Percentiles rank a stretch among this genome's conserved stretches.
Evolutionary conservation across 2,329 filamentous ascomycete genomes (phyloP).

Genomic region (Colletotrichum endophyticum): DNA sequence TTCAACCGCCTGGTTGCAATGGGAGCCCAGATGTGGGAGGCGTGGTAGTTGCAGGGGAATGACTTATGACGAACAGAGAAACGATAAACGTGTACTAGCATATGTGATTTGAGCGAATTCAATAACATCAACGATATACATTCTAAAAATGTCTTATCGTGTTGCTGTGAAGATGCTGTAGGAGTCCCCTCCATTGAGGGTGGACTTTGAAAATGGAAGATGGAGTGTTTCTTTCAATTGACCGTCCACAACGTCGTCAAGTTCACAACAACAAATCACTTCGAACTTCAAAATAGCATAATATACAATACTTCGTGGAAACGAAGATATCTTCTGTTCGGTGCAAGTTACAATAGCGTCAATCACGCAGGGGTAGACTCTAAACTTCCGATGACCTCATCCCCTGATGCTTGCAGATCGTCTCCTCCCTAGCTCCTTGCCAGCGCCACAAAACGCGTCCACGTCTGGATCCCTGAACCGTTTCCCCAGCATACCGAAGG

Average conservation of each 20-base stretch:
- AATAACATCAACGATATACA: fast-evolving
- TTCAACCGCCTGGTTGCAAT: constrained; percentile 82
- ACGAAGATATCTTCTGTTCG: neutral
- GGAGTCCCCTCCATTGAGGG: neutral
- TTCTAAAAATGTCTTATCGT: too few relatives aligned
- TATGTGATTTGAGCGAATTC: neutral
- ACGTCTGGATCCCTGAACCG: neutral
- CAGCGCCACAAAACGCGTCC: neutral
- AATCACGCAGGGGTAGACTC: neutral
- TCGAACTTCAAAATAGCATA: neutral
- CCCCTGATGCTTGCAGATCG: neutral
- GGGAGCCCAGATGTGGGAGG: constrained; percentile 84
- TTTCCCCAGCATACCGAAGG: fast-evolving
- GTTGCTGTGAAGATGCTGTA: neutral
- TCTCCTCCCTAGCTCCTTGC: neutral
- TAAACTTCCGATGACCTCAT: neutral
- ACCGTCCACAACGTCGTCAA: neutral
- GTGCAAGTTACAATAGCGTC: fast-evolving
- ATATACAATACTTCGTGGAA: neutral
- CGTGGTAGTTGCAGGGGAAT: constrained; percentile 53
- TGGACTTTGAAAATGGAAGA: neutral
- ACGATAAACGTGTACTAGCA: neutral
- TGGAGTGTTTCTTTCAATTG: neutral
- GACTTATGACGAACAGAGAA: neutral
- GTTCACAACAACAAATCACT: neutral